A percentile compares a stretch with the other conserved stretches of the same genome.
These are phyloP conservation scores for Gossypium schwendimanii DNA, from an alignment of 441 rosid species.

Conservation along the genomic window DNA sequence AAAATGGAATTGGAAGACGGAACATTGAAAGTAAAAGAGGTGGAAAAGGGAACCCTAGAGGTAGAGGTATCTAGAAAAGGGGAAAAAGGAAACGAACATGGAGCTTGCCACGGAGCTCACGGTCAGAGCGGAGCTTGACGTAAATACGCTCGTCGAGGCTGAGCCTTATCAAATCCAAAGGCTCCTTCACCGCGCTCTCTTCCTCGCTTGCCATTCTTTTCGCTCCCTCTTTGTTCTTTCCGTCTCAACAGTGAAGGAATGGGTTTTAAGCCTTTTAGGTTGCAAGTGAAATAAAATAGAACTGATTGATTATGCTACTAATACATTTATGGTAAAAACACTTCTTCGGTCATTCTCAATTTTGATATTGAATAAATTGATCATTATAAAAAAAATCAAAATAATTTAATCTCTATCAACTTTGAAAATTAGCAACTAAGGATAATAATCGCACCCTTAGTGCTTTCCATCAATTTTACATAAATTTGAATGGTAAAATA, in stretches of 20 bases:
- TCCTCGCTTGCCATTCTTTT: conserved; percentile 64
- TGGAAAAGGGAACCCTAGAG: background rate
- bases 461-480: no score
- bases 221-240: background rate
- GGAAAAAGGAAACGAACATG: conserved; percentile 38
- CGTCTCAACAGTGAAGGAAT: background rate
- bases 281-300: background rate
- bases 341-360: no score
- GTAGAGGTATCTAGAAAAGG: background rate
- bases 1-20: background rate
- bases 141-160: conserved; percentile 97
- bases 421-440: no score
- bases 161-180: conserved; percentile 88
- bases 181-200: conserved; percentile 94
- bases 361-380: no score
- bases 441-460: no score
- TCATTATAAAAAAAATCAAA: no score
- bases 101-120: conserved; percentile 98
- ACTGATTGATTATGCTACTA: no score
- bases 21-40: background rate
- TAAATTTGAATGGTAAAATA: no score
- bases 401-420: no score
- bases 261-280: background rate
- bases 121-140: conserved; percentile 97
- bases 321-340: no score